These are phyloP conservation scores for Auriculariales sp. DNA, from an alignment of 768 basidiomycete species.

Conservation along the genomic window DNA sequence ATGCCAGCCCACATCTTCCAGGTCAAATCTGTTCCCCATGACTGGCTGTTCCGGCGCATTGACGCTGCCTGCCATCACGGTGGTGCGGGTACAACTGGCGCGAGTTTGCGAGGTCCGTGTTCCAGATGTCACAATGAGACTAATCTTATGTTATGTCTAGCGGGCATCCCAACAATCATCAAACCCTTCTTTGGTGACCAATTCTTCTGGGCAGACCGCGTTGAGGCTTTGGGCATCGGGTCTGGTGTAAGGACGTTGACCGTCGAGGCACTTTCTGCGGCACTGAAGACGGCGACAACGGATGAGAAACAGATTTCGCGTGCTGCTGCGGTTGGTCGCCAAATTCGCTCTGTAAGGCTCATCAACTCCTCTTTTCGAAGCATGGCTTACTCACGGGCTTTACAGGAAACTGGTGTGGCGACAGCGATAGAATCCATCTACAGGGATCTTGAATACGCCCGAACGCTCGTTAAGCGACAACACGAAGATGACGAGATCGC, in stretches of 20 bases:
- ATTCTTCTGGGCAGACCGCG: constrained; percentile 94
- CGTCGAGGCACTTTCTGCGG: constrained; percentile 60
- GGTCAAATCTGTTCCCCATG: constrained; percentile 79
- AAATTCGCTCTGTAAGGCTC: constrained; percentile 59
- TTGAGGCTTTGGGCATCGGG: constrained; percentile 92
- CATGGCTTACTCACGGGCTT: not conserved
- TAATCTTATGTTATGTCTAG: constrained; percentile 21
- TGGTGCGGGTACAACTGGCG: constrained; percentile 92
- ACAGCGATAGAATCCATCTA: constrained; percentile 93
- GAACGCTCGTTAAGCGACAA: constrained; percentile 61
- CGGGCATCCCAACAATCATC: constrained; percentile 90
- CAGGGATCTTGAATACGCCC: constrained; percentile 89
- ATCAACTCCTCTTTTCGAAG: not conserved
- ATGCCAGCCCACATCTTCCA: constrained; percentile 69
- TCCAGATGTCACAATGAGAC: not conserved
- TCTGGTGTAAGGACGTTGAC: constrained; percentile 79
- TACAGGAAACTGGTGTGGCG: constrained; percentile 84
- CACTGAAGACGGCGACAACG: constrained; percentile 67
- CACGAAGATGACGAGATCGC: constrained; percentile 20
- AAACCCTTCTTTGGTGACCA: constrained; percentile 98
- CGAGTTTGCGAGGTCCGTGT: constrained; percentile 69
- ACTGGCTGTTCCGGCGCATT: constrained; percentile 89
- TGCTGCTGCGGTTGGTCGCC: constrained; percentile 72
- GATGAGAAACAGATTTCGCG: constrained; percentile 81
- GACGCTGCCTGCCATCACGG: constrained; percentile 98